These are phyloP conservation scores for Cladosporium velox DNA, from an alignment of 2,329 filamentous ascomycete genomes.

Conservation along the genomic window DNA sequence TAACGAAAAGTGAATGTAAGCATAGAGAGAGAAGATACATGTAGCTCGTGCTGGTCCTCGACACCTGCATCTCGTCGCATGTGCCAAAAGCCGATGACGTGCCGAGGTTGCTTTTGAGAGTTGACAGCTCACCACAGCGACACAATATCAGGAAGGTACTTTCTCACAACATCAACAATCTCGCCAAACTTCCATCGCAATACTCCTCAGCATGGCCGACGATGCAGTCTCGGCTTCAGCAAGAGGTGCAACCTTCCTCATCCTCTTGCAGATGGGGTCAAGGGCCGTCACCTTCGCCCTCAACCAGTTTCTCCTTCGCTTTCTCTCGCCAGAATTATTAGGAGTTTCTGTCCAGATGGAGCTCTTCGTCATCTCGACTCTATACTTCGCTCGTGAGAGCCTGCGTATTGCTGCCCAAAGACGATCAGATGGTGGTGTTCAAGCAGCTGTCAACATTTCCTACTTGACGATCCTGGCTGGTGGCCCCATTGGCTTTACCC, in stretches of 20 bases:
- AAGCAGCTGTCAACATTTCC: conserved; percentile 84
- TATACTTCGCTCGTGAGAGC: conserved; percentile 92
- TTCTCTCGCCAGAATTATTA: conserved; percentile 79
- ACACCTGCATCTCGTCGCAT: background rate
- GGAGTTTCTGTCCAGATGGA: conserved; percentile 89
- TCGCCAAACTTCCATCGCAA: background rate
- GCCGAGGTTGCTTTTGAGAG: conserved; percentile 7
- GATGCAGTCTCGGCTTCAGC: conserved; percentile 51
- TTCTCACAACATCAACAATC: background rate
- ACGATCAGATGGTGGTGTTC: conserved; percentile 54
- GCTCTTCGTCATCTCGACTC: conserved; percentile 86
- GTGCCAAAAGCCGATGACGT: conserved; percentile 20
- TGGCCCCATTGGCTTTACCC: conserved; percentile 57
- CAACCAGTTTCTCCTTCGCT: conserved; percentile 88
- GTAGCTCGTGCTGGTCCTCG: background rate
- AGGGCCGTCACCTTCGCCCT: conserved; percentile 85
- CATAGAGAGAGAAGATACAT: background rate
- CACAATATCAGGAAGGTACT: background rate
- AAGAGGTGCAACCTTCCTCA: conserved; percentile 79
- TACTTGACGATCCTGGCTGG: conserved; percentile 70
- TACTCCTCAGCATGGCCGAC: conserved; percentile 29
- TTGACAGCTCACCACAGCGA: conserved; percentile 7
- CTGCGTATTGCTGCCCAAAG: conserved; percentile 89
- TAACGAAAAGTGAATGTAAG: background rate
- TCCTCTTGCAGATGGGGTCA: conserved; percentile 84